These are phyloP conservation scores for Gastrolobium bilobum DNA, from an alignment of 306 rosid species.

Conservation along the genomic window DNA sequence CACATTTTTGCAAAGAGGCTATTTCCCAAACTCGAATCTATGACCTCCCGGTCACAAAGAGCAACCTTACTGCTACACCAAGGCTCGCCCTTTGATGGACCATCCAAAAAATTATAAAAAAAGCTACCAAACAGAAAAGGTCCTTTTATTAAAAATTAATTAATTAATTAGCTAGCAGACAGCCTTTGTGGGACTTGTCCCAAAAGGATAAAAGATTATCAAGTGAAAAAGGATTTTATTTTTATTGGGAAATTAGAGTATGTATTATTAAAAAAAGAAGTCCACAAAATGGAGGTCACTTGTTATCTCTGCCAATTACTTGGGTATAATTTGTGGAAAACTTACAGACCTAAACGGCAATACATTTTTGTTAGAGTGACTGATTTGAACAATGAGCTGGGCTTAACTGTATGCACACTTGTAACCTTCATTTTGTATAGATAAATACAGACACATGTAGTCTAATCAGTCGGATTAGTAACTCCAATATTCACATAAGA, in stretches of 20 bases:
- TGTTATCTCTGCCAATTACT: slow-evolving; percentile 27
- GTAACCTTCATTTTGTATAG: neutral
- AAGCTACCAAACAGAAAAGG: neutral
- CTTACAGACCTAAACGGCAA: slow-evolving; percentile 11
- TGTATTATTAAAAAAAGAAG: neutral
- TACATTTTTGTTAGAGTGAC: neutral
- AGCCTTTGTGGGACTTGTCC: neutral
- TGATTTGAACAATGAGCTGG: slow-evolving; percentile 1
- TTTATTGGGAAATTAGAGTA: slow-evolving; percentile 26
- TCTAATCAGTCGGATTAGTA: neutral
- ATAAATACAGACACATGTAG: slow-evolving; percentile 14
- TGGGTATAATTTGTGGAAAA: slow-evolving; percentile 32
- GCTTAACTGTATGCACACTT: slow-evolving; percentile 8
- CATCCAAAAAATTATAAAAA: slow-evolving; percentile 29
- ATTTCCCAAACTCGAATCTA: no score
- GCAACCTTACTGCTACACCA: no score
- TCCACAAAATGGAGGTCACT: slow-evolving; percentile 8
- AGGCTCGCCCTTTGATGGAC: neutral
- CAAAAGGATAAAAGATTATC: neutral
- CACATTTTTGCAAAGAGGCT: no score
- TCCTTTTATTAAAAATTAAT: neutral
- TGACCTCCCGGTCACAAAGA: no score
- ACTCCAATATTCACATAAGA: slow-evolving; percentile 16
- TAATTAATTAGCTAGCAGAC: neutral
- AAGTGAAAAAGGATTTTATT: slow-evolving; percentile 4